These are phyloP conservation scores for Fusarium virguliforme DNA, from an alignment of 2,329 filamentous ascomycete species.

Conservation along the genomic window DNA sequence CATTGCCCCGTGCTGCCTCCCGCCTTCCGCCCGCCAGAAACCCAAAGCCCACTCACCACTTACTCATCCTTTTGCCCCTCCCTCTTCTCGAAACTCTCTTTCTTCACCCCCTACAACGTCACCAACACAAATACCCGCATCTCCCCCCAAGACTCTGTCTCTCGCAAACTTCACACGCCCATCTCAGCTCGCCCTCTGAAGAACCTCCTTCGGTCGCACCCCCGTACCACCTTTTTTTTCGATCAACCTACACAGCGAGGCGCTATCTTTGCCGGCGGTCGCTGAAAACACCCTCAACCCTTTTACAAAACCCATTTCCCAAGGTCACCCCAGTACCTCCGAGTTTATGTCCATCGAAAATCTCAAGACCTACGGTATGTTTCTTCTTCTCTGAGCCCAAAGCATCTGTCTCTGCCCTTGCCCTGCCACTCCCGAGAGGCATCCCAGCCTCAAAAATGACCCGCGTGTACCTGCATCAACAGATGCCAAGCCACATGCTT, in stretches of 20 bases:
- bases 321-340: slow-evolving; percentile 74
- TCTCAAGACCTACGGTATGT: slow-evolving; percentile 94
- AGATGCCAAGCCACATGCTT: slow-evolving; percentile 38
- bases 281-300: slow-evolving; percentile 60
- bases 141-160: slow-evolving; percentile 35
- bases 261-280: slow-evolving; percentile 66
- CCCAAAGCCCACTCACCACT: slow-evolving; percentile 30
- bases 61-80: slow-evolving; percentile 48
- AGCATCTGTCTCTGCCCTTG: no score
- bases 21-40: slow-evolving; percentile 23
- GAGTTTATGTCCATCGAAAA: slow-evolving; percentile 99
- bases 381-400: slow-evolving; percentile 44
- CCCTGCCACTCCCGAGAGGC: not conserved
- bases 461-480: slow-evolving; percentile 49
- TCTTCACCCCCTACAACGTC: slow-evolving; percentile 46
- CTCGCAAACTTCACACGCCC: slow-evolving; percentile 33
- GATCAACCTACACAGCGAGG: slow-evolving; percentile 61
- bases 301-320: slow-evolving; percentile 68
- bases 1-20: slow-evolving; percentile 26
- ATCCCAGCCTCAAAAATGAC: slow-evolving; percentile 9
- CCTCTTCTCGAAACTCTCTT: slow-evolving; percentile 36
- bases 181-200: not conserved
- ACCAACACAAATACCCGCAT: slow-evolving; percentile 48
- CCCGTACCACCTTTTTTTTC: slow-evolving; percentile 15
- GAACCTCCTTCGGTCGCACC: not conserved